Conservation (phyloP, 139 green algal species). For the Tetratostichococcus sp. region DNA sequence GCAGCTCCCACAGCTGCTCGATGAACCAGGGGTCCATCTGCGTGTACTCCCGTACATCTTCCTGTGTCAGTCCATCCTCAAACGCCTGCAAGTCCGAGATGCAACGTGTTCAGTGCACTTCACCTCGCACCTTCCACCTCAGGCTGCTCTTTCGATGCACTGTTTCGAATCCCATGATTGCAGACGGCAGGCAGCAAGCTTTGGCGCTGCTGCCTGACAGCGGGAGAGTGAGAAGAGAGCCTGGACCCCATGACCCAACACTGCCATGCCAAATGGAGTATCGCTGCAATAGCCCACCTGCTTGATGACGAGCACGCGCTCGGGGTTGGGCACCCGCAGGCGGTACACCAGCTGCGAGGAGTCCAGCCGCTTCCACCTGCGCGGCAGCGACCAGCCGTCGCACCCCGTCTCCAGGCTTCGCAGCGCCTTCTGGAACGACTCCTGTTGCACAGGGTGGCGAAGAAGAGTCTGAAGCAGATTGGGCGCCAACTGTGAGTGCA, state of each 20-base stretch:
- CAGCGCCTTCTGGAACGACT: slow-evolving; percentile 95
- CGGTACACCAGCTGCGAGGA: slow-evolving; percentile 78
- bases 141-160: no score
- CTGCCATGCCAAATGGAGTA: no score
- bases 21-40: slow-evolving; percentile 98
- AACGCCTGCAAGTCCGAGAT: slow-evolving; percentile 23
- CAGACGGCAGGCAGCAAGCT: no score
- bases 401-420: slow-evolving; percentile 88
- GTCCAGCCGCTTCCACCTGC: slow-evolving; percentile 70
- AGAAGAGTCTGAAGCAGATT: no score
- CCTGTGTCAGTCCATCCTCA: slow-evolving; percentile 77
- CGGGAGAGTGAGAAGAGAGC: no score
- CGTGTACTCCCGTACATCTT: slow-evolving; percentile 84
- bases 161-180: no score
- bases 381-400: slow-evolving; percentile 80
- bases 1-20: slow-evolving; percentile 60
- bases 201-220: no score
- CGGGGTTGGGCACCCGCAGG: slow-evolving; percentile 85
- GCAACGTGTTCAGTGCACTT: no score
- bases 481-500: no score
- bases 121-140: no score
- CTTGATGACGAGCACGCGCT: slow-evolving; percentile 80
- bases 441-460: no score
- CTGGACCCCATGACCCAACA: no score
- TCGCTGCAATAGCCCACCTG: slow-evolving; percentile 41